Evolutionary conservation across 2,329 filamentous ascomycete species (phyloP).

Genomic region (Aureobasidium pullulans): DNA sequence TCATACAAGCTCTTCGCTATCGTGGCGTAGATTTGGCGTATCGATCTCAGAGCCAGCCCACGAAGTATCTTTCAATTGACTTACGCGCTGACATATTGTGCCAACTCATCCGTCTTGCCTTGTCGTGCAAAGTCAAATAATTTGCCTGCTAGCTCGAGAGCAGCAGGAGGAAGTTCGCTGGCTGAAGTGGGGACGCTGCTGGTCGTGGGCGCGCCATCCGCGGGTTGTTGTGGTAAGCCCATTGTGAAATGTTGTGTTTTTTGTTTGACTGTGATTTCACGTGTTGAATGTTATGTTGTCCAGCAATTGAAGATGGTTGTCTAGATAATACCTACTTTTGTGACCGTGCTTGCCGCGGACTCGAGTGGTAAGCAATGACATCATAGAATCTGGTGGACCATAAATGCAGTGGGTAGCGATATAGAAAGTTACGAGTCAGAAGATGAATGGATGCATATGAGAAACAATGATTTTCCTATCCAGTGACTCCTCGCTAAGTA

Average conservation of each 20-base stretch:
- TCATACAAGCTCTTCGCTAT: no score
- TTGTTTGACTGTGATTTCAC: not conserved
- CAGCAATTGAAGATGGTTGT: not conserved
- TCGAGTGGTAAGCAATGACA: conserved; percentile 7
- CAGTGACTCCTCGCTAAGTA: conserved; percentile 13
- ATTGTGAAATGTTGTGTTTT: not conserved
- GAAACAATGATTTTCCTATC: conserved; percentile 9
- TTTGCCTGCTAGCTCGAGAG: conserved; percentile 56
- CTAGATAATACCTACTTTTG: not conserved
- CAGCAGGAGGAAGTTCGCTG: conserved; percentile 50
- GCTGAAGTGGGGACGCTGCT: conserved; percentile 7
- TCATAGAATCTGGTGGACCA: not conserved
- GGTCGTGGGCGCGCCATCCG: not conserved
- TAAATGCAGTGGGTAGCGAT: not conserved
- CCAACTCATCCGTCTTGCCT: conserved; percentile 52
- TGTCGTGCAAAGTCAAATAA: conserved; percentile 60
- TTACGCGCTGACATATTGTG: conserved; percentile 52
- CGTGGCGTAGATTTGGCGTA: no score
- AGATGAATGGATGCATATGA: not conserved
- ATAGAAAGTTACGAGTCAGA: not conserved
- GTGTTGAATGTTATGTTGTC: not conserved
- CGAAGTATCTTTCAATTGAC: not conserved
- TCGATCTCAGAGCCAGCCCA: no score
- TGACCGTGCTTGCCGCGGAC: not conserved
- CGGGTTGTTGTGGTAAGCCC: conserved; percentile 12